Conservation (phyloP, 2,329 filamentous ascomycete species). For the Fusarium piperis region DNA sequence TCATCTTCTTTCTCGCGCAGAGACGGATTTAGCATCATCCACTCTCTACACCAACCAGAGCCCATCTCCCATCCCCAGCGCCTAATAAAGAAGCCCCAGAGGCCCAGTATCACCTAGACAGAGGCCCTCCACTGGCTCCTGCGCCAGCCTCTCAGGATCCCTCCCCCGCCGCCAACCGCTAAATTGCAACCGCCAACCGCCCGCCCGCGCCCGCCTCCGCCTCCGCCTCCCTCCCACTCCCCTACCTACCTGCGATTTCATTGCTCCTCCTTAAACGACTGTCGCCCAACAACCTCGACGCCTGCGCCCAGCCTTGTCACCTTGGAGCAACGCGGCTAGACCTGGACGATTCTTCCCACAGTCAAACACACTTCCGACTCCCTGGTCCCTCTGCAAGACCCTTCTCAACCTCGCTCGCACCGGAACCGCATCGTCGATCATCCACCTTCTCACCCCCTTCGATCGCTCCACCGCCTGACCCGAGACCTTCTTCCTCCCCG, state of each 20-base stretch:
- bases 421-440: constrained; percentile 32
- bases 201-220: constrained; percentile 21
- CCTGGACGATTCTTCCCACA: constrained; percentile 10
- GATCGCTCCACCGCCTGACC: constrained; percentile 42
- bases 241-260: neutral
- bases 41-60: neutral
- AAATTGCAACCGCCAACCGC: constrained; percentile 23
- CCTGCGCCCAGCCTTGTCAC: constrained; percentile 32
- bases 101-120: constrained; percentile 21
- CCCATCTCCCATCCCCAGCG: constrained; percentile 10
- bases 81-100: constrained; percentile 12
- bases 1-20: neutral
- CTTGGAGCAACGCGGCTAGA: constrained; percentile 17
- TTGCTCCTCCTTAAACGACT: constrained; percentile 35
- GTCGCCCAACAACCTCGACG: constrained; percentile 29
- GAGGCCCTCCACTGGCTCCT: constrained; percentile 18
- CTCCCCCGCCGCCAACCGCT: constrained; percentile 23
- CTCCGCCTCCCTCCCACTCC: constrained; percentile 13
- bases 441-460: constrained; percentile 35
- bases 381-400: constrained; percentile 33
- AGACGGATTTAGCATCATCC: neutral
- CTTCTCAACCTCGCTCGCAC: neutral
- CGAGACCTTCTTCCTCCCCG: constrained; percentile 21
- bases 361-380: constrained; percentile 13
- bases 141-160: constrained; percentile 21